Evolutionary conservation across 495 filamentous ascomycete species (phyloP), one percentile per base, ranked within the genome.

Genomic region (Cladorrhinum samala): DNA sequence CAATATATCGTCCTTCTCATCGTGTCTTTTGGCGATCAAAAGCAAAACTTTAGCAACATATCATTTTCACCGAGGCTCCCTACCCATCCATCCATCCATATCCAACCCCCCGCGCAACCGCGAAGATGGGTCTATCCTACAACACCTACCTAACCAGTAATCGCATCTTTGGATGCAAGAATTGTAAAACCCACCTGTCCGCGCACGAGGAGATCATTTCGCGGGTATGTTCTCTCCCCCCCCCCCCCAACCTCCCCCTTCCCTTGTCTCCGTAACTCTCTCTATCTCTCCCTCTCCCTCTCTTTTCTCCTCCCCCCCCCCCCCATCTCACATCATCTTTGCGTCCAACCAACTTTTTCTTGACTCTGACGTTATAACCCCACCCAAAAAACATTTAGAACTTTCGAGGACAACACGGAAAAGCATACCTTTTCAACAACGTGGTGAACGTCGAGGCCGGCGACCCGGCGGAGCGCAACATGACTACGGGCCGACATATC

Each of bases 381-480:
- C 49, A 20, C 37, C 36, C 20, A 41, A 49, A 19, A 16, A 46
- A 52, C n/a, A n/a, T n/a, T n/a, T n/a, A 98, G 93, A 96, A 92
- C 70, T 98, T 98, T 80, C 91, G 93, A 53, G 93, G 93, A 65
- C 92, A 96, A 67, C 94, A 97, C 63, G 93, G 93, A 58, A 98
- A 98, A 75, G 93, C 93, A 42, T 98, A 88, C 72, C 87, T 98
- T 57, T 98, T 98, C 82, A 85, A 89, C 70, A 83, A 61, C 49
- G 93, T 97, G 46, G 93, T 98, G 64, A 98, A 98, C 71, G 78
- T 94, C 68, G 84, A 79, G 48, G 74, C 82, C 47, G 83, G 82
- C 57, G 88, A 94, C 39, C 82, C 92, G 11, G 81, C 79, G 50
- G 94, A 98, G 72, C 90, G 93, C 57, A 95, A 85, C 78, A 98